Base-by-base conservation (phyloP, 1,139 yeast genomes). In the Wickerhamomyces sp. region DNA sequence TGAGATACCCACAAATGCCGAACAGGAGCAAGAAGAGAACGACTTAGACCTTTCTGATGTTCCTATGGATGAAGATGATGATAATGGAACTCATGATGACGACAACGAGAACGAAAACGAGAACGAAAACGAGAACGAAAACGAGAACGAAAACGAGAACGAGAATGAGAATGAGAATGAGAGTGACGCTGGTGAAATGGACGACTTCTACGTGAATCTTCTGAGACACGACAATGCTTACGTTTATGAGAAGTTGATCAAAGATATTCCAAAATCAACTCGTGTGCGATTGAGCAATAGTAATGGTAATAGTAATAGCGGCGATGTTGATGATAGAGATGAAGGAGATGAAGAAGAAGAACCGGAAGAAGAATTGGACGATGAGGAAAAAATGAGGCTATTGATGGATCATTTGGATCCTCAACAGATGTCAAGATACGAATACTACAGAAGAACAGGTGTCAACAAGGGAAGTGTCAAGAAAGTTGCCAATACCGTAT, bases 361-460 rank as follows among this genome's bases (percentile, higher is more conserved):
- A 18, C 59, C 56, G 4, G 53, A 49, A 17, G 60, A 58, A 27
- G 61, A 60, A 23, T 47, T 67, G 23, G 62, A 60, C 26, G 69
- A 68, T 15, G 68, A 64, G 35, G 89, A 81, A 34, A 70, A 75
- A 41, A 71, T 77, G 55, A 71, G 84, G 44, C 52, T 88, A 19
- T 62, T 89, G 42, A 72, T 88, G 43, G 75, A 86, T 16, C 76
- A 78, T 45, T 76, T 91, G 54, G 80, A 83, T 40, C 75, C 75
- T n/a, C 85, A 79, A 26, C 96, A 91, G 54, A 81, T 86, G 81
- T 80, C 80, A 41, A 62, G 96, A 34, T 89, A 88, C 58, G 96
- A 88, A 54, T 86, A 85, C 11, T 88, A 80, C 56, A 71, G 96
- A 46, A 68, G 97, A 46, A 83, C 94, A 37, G 82, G 87, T 23